Evolutionary conservation across 2,329 filamentous ascomycete species (phyloP).

Genomic region (Dichotomopilus funicola): DNA sequence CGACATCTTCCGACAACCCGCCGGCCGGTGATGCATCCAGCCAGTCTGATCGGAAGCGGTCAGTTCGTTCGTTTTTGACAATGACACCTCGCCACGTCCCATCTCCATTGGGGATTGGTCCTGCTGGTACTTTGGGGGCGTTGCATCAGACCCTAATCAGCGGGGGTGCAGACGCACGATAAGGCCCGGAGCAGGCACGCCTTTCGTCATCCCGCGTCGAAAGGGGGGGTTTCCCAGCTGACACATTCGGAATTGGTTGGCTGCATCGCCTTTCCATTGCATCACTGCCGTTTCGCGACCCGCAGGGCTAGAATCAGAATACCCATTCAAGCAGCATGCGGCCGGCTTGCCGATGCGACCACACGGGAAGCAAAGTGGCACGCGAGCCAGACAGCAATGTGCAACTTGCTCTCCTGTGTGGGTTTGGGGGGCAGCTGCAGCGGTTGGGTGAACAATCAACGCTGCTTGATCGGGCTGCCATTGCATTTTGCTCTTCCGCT

Average conservation of each 20-base stretch:
- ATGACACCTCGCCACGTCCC: too few relatives aligned
- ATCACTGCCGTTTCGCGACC: conserved; percentile 17
- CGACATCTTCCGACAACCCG: too few relatives aligned
- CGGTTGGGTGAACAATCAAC: neutral
- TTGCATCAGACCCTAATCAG: too few relatives aligned
- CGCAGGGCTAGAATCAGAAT: conserved; percentile 12
- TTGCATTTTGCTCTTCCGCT: too few relatives aligned
- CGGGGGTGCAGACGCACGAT: conserved; percentile 21
- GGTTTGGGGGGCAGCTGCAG: neutral
- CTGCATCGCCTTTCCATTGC: conserved; percentile 17
- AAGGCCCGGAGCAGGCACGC: conserved; percentile 18
- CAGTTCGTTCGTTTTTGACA: too few relatives aligned
- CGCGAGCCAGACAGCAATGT: conserved; percentile 8
- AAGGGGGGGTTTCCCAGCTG: conserved; percentile 13
- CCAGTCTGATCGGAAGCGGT: too few relatives aligned
- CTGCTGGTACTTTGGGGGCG: too few relatives aligned
- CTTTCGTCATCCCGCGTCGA: conserved; percentile 27
- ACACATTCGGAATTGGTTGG: conserved; percentile 20
- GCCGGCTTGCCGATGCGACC: neutral
- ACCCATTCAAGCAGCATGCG: neutral
- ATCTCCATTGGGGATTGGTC: too few relatives aligned
- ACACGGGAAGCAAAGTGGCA: conserved; percentile 9
- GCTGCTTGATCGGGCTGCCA: too few relatives aligned
- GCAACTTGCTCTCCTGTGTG: too few relatives aligned
- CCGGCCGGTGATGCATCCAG: too few relatives aligned